Evolutionary conservation across 495 filamentous ascomycete species (phyloP).

Genomic region (Aspergillus haitiensis): DNA sequence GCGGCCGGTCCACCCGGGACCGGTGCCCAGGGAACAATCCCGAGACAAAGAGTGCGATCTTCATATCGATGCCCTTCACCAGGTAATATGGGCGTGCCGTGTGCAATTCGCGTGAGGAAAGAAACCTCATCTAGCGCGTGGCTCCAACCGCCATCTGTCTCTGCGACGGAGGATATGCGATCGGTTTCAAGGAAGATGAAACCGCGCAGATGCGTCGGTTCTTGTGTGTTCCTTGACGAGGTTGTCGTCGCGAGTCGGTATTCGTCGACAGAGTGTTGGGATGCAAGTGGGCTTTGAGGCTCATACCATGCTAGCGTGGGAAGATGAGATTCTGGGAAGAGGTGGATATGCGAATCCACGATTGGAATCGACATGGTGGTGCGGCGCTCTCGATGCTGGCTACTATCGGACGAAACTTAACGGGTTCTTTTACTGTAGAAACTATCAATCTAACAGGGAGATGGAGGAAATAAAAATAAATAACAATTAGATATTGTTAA

Average conservation of each 20-base stretch:
- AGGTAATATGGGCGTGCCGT: constrained; percentile 48
- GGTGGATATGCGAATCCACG: constrained; percentile 86
- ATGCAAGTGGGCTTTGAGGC: constrained; percentile 54
- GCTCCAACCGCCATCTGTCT: constrained; percentile 49
- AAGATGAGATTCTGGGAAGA: constrained; percentile 68
- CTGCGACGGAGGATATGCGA: constrained; percentile 58
- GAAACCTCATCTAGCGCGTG: constrained; percentile 70
- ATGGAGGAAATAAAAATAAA: no score
- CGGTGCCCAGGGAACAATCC: constrained; percentile 80
- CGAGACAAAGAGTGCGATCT: constrained; percentile 58
- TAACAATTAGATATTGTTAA: no score
- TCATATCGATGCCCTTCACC: constrained; percentile 59
- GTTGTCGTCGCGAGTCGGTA: constrained; percentile 43
- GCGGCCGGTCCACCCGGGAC: constrained; percentile 56
- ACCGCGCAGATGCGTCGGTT: constrained; percentile 48
- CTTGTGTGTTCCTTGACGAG: constrained; percentile 9
- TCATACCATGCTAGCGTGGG: constrained; percentile 63
- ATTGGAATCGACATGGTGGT: constrained; percentile 43
- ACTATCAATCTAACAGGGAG: no score
- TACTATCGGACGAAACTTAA: no score
- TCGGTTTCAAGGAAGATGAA: constrained; percentile 85
- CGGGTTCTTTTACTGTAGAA: no score
- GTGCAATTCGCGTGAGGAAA: constrained; percentile 62
- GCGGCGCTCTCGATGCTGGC: no score
- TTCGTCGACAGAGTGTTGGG: constrained; percentile 62